These are phyloP conservation scores for Dactylonectria macrodidyma DNA, from an alignment of 2,329 filamentous ascomycete species.

Conservation along the genomic window DNA sequence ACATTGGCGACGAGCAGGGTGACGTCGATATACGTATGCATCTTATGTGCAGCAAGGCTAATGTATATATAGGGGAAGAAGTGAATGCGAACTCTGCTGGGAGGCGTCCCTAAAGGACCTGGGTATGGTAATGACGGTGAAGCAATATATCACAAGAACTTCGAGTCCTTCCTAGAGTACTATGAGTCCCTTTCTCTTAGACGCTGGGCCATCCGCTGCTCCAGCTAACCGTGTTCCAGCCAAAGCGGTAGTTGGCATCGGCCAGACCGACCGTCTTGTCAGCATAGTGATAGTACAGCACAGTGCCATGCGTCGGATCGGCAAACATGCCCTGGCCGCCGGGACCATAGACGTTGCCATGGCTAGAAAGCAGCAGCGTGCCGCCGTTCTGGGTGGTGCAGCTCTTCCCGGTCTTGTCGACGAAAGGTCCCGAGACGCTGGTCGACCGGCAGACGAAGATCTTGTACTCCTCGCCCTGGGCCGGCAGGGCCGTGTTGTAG, in stretches of 20 bases:
- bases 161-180: no score
- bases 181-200: constrained; percentile 28
- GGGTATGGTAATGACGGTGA: neutral
- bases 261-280: constrained; percentile 67
- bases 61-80: constrained; percentile 23
- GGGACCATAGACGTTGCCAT: constrained; percentile 32
- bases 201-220: constrained; percentile 61
- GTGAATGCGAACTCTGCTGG: neutral
- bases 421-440: constrained; percentile 67
- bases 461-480: constrained; percentile 74
- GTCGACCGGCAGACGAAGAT: constrained; percentile 75
- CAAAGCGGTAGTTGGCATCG: constrained; percentile 62
- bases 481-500: constrained; percentile 67
- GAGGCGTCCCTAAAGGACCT: neutral
- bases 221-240: constrained; percentile 62
- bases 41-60: constrained; percentile 16
- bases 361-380: constrained; percentile 31
- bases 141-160: constrained; percentile 6
- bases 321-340: constrained; percentile 32
- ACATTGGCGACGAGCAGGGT: neutral
- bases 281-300: constrained; percentile 76
- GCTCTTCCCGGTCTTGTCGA: constrained; percentile 66
- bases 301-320: constrained; percentile 58
- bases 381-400: constrained; percentile 65
- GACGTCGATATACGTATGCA: constrained; percentile 9